Base-by-base conservation (phyloP, 495 filamentous ascomycete genomes). In the Bathelium albidoporum region DNA sequence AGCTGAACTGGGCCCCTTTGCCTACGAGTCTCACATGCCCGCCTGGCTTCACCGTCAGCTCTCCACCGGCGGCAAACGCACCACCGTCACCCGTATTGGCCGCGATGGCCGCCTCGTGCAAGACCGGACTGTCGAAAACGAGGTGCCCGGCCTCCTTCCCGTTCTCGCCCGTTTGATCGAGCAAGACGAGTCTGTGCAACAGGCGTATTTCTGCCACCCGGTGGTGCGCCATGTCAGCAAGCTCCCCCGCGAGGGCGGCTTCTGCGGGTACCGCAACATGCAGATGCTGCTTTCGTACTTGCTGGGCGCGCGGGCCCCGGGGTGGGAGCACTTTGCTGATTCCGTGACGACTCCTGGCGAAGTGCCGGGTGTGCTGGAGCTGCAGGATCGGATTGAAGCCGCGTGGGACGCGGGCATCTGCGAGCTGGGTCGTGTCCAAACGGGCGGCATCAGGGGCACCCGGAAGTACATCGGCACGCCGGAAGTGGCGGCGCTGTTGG, bases 201-300 rank as follows among this genome's bases (percentile, higher is more conserved):
- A 83, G 62, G 89, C 89, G 2, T 96, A 89, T 68, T 73, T 95
- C 32, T 97, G 94, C 72, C 83, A 90, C 66, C 81, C 89, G 7
- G 79, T 77, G 31, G 87, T 89, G 1, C 82, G 84, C 41, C 92
- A 97, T 71, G 81, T 98, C 20, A 87, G 86, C 58, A 96, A 96
- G 68, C 78, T 96, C 41, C 79, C 80, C 11, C 82, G 78, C 39
- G 91, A 96, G 74, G 88, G 92, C 36, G 90, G 90, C 1, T 98
- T 97, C 75, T 98, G 94, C 74, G 94, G 94, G n/a, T 98, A 97
- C 70, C 81, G 94, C 11, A 98, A 96, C 72, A 96, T 97, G 44
- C 94, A 98, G 69, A 95, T 96, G 90, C 71, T 96, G 63, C 77
- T 87, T 20, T 92, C 91, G 2, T 93, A 89, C 71, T 82, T 97